Evolutionary conservation across 257 asterid genomes (phyloP).

Genomic region (Leptodermis oblonga): DNA sequence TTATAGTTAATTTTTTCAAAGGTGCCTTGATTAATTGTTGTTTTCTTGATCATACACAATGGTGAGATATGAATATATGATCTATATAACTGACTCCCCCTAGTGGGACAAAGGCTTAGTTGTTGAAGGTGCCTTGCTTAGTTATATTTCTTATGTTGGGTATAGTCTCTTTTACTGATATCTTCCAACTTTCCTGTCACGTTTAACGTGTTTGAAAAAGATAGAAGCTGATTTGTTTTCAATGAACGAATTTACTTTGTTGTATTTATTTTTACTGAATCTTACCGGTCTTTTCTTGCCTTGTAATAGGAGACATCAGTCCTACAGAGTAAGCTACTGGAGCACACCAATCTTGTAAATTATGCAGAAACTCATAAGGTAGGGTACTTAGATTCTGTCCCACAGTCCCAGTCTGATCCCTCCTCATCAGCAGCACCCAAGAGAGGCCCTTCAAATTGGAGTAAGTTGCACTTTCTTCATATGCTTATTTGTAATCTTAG

Average conservation of each 20-base stretch:
- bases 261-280: neutral
- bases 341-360: slow-evolving; percentile 62
- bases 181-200: no score
- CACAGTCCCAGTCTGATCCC: slow-evolving; percentile 48
- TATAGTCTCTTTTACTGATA: no score
- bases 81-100: no score
- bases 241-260: no score
- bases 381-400: slow-evolving; percentile 51
- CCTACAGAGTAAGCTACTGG: slow-evolving; percentile 70
- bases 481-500: neutral
- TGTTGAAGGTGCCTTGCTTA: neutral
- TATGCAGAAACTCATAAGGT: slow-evolving; percentile 64
- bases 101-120: slow-evolving; percentile 25
- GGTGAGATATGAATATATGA: no score
- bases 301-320: slow-evolving; percentile 70
- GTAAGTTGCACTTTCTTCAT: slow-evolving; percentile 38
- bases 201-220: no score
- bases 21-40: no score
- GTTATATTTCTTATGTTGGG: neutral
- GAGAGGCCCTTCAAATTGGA: slow-evolving; percentile 61
- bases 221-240: no score
- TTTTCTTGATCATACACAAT: no score
- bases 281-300: slow-evolving; percentile 7
- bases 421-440: slow-evolving; percentile 63
- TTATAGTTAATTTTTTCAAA: no score